Evolutionary conservation across 1,284 basidiomycete species (phyloP).

Genomic region (Sphagnurus paluster): DNA sequence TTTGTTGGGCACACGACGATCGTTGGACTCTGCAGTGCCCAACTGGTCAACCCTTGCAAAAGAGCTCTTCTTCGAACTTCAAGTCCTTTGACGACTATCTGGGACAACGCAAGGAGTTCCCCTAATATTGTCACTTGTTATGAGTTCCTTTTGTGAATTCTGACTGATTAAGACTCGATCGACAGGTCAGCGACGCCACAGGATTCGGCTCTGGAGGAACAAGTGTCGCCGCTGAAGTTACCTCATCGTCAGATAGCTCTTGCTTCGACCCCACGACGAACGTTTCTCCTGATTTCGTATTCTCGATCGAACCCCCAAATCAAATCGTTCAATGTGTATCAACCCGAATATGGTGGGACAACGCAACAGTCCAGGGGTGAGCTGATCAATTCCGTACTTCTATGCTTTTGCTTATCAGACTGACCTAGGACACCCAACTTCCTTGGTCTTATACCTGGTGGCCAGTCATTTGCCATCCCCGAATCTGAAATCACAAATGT

Average conservation of each 20-base stretch:
- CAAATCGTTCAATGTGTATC: constrained; percentile 61
- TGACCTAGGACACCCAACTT: constrained; percentile 52
- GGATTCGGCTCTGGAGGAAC: constrained; percentile 77
- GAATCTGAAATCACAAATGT: constrained; percentile 42
- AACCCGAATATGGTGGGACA: constrained; percentile 65
- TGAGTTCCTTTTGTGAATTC: neutral
- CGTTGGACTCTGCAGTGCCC: too few species aligned
- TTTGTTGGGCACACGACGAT: too few species aligned
- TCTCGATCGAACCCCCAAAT: constrained; percentile 58
- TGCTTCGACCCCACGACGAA: constrained; percentile 56
- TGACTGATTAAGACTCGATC: constrained; percentile 10
- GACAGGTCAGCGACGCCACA: constrained; percentile 66
- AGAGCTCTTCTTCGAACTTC: too few species aligned
- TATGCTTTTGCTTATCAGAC: neutral
- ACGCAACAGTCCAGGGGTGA: constrained; percentile 54
- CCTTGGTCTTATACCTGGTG: constrained; percentile 76
- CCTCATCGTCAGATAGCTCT: constrained; percentile 48
- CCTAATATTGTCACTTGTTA: too few species aligned
- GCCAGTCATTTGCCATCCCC: constrained; percentile 69
- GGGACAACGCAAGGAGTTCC: too few species aligned
- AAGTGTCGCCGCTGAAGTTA: constrained; percentile 59
- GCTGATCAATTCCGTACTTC: constrained; percentile 17
- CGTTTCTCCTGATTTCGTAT: constrained; percentile 57
- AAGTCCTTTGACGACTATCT: too few species aligned
- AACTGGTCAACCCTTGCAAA: too few species aligned